Base-by-base conservation (phyloP, 768 basidiomycete species). In the Multifurca ochricompacta region DNA sequence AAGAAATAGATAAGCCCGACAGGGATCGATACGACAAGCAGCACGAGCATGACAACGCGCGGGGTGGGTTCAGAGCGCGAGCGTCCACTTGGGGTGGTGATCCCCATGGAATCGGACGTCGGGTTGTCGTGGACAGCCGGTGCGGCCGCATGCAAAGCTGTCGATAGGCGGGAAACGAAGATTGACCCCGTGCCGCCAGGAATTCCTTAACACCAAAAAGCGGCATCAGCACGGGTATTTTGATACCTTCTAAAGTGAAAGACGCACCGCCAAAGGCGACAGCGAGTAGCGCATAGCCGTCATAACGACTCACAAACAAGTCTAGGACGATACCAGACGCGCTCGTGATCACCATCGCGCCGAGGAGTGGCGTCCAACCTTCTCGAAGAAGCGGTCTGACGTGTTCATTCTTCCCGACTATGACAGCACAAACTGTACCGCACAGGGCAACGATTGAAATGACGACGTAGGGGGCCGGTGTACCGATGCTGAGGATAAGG, bases 251-350 rank as follows among this genome's bases (percentile, higher is more conserved):
- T 34, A 19, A 21, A 23, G 51, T 18, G 14, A 21, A 34, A 16
- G 5, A 68, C 79, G 44, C 63, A 83, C 92, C 91, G 30, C 88
- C 89, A 57, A 96, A 87, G 3, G 91, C 89, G 11, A 94, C 80
- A 1, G 89, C 86, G 13, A 99, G 74, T 0, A 97, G 69, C 0
- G 88, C 91, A 64, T 89, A 98, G 2, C 91, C 94, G 53, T 85
- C 79, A 61, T 91, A 98, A 32, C 80, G 75, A 59, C 82, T 84
- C 6, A 95, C 93, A 59, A 94, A 96, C 43, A 79, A 77, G 63
- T 97, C 92, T 9, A 99, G 80, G 0, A 97, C 86, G 58, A 97
- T 84, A 0, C 96, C 96, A 0, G 95, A 88, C 0, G 81, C 90
- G 54, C 83, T 87, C 62, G 83, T 86, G 62, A 95, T 89, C 40